A percentile compares a stretch with the other conserved stretches of the same genome.
phyloP scores from a whole-genome alignment of 1,284 basidiomycete genomes.

The Ceratobasidium sp. region DNA sequence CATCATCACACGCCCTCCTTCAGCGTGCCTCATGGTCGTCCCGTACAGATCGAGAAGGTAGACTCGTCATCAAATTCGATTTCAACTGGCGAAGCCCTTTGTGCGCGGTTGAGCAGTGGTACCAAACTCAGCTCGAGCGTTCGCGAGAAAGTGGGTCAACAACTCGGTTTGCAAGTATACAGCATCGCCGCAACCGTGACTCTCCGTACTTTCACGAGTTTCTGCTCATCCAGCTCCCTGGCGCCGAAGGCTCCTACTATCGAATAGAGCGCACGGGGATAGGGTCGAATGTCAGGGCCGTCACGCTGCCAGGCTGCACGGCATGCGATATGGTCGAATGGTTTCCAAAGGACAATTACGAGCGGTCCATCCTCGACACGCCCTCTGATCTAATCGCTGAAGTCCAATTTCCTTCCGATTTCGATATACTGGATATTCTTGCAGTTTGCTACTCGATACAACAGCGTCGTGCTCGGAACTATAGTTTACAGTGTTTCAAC shows the following conservation, averaged over 20 bases:
- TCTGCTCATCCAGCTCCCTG: constrained; percentile 9
- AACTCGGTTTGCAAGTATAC: background rate
- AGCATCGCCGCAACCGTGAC: constrained; percentile 5
- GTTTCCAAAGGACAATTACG: background rate
- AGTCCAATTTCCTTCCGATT: background rate
- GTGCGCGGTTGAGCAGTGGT: constrained; percentile 33
- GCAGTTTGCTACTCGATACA: constrained; percentile 16
- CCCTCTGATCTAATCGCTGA: background rate
- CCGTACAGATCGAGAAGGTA: background rate
- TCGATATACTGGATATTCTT: constrained; percentile 18
- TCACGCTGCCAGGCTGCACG: background rate
- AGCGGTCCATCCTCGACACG: too few species aligned
- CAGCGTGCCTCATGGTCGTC: too few species aligned
- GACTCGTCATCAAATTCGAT: background rate
- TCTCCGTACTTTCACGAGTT: constrained; percentile 24
- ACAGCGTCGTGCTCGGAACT: background rate
- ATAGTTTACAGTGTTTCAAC: constrained; percentile 20
- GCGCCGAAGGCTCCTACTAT: background rate
- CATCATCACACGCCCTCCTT: too few species aligned
- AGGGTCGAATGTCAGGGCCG: background rate
- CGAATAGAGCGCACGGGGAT: constrained; percentile 12
- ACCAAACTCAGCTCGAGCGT: background rate
- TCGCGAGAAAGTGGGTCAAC: background rate
- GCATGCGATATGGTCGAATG: constrained; percentile 4
- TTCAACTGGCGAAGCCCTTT: background rate